Conservation (phyloP, 768 basidiomycete species). For the Leccinum uliginosum region DNA sequence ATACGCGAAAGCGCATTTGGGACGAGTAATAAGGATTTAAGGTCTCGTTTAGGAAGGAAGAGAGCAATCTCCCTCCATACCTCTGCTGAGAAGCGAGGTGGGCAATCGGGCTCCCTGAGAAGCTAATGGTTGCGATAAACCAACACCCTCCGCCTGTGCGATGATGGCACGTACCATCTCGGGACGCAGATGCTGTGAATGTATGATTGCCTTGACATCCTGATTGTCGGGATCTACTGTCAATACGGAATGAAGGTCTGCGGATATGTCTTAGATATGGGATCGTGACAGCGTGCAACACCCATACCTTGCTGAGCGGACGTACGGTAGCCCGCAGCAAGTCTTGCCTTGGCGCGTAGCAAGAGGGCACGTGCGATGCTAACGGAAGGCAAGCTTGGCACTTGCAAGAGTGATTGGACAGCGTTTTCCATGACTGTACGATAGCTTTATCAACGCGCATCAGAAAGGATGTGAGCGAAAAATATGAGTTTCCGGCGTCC, state of each 20-base stretch:
- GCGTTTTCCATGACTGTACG: conserved; percentile 70
- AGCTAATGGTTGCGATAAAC: conserved; percentile 17
- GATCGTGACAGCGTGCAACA: neutral
- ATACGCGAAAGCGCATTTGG: conserved; percentile 66
- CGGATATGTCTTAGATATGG: conserved; percentile 2
- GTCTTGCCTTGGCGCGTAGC: conserved; percentile 61
- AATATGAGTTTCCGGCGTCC: conserved; percentile 16
- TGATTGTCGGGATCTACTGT: conserved; percentile 63
- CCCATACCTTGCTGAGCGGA: conserved; percentile 61
- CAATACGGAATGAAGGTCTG: conserved; percentile 66
- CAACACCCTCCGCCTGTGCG: neutral
- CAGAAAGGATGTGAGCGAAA: conserved; percentile 8
- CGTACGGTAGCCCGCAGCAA: conserved; percentile 53
- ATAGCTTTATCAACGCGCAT: conserved; percentile 33
- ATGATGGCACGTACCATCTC: conserved; percentile 44
- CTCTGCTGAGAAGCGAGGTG: conserved; percentile 59
- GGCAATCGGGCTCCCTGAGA: conserved; percentile 37
- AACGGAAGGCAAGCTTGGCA: conserved; percentile 47
- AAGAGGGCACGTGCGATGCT: conserved; percentile 59
- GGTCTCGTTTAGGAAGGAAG: conserved; percentile 58
- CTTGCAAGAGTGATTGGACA: conserved; percentile 63
- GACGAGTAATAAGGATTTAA: conserved; percentile 59
- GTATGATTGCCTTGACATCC: conserved; percentile 61
- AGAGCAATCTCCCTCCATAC: conserved; percentile 69
- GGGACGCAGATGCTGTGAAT: conserved; percentile 45